These are phyloP conservation scores for Suhomyces vadensis DNA, from an alignment of 805 yeast species.

Conservation along the genomic window DNA sequence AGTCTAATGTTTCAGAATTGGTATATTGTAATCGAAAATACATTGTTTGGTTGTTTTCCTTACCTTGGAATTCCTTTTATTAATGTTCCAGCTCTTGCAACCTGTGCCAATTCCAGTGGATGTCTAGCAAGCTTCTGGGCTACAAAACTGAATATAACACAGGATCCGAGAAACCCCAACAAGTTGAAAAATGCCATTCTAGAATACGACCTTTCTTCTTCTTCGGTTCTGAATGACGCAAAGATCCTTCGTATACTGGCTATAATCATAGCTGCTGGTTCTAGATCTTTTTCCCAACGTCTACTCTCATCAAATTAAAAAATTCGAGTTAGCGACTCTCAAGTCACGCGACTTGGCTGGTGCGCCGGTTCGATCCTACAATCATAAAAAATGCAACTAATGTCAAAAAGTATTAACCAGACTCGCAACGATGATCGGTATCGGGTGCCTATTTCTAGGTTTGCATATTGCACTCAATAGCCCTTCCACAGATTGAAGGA, in stretches of 20 bases:
- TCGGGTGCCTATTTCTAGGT: slow-evolving; percentile 52
- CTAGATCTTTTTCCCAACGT: too few species aligned
- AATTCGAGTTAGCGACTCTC: too few species aligned
- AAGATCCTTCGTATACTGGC: slow-evolving; percentile 78
- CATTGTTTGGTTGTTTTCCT: not conserved
- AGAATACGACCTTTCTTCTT: slow-evolving; percentile 76
- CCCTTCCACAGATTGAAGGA: slow-evolving; percentile 33
- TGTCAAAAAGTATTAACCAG: slow-evolving; percentile 22
- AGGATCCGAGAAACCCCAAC: slow-evolving; percentile 77
- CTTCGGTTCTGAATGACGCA: slow-evolving; percentile 81
- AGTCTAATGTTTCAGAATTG: not conserved
- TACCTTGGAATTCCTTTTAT: slow-evolving; percentile 23
- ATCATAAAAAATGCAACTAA: slow-evolving; percentile 1
- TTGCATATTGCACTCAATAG: slow-evolving; percentile 65
- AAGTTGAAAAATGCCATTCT: slow-evolving; percentile 76
- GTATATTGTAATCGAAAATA: too few species aligned
- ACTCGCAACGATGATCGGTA: slow-evolving; percentile 61
- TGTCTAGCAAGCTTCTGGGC: slow-evolving; percentile 57
- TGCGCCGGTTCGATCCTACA: slow-evolving; percentile 7
- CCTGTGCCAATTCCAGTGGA: slow-evolving; percentile 31
- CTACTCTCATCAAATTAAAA: too few species aligned
- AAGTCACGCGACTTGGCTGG: not conserved
- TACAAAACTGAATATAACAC: slow-evolving; percentile 77
- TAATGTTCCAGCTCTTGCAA: slow-evolving; percentile 29
- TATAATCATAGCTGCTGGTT: slow-evolving; percentile 64